Conservation (phyloP, 2,329 filamentous ascomycete species). For the Lizonia empirigonia region DNA sequence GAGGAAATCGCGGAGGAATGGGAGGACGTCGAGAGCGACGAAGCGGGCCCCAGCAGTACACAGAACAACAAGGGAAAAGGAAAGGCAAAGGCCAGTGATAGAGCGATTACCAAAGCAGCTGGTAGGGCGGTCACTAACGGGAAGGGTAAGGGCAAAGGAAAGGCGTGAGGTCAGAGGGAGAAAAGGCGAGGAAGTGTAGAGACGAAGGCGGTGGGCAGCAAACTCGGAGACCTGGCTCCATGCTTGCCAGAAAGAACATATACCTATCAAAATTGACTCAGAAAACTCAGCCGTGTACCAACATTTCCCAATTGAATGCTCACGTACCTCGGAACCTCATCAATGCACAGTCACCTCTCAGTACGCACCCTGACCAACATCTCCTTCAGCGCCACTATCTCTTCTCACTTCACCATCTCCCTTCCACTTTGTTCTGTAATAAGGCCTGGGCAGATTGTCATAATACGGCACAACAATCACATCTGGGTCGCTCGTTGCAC, state of each 20-base stretch:
- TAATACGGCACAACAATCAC: conserved; percentile 57
- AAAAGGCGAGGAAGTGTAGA: not conserved
- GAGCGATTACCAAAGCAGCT: too few relatives aligned
- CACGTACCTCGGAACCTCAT: not conserved
- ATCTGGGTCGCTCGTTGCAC: conserved; percentile 49
- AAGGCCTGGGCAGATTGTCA: conserved; percentile 52
- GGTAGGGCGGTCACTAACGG: too few relatives aligned
- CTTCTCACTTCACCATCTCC: not conserved
- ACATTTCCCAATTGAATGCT: not conserved
- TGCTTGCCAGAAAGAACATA: not conserved
- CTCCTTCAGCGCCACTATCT: not conserved
- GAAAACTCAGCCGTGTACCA: not conserved
- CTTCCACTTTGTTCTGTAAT: conserved; percentile 22
- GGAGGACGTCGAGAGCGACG: too few relatives aligned
- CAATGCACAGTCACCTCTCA: not conserved
- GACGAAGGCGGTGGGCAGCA: not conserved
- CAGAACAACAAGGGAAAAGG: not conserved
- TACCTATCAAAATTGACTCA: not conserved
- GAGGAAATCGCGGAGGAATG: too few relatives aligned
- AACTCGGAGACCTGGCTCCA: not conserved
- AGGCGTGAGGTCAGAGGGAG: not conserved
- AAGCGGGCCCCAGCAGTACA: not conserved
- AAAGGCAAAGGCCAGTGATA: too few relatives aligned
- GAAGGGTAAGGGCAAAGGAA: not conserved
- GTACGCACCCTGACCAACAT: not conserved